These are phyloP conservation scores for Colletotrichum somersetense DNA, from an alignment of 2,329 filamentous ascomycete species.

Conservation along the genomic window DNA sequence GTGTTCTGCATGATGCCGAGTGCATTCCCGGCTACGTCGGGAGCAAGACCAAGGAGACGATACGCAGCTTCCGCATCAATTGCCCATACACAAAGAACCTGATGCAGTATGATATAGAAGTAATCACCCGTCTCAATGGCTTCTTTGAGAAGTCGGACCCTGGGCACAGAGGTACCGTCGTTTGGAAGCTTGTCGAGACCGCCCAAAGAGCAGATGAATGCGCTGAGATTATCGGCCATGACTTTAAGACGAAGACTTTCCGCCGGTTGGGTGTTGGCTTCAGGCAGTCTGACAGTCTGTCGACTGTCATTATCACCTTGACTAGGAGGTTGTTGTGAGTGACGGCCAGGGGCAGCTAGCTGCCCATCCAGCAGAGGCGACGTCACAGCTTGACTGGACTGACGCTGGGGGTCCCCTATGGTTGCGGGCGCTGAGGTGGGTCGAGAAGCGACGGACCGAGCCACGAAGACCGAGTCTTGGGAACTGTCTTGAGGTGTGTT, in stretches of 20 bases:
- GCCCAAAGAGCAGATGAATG: slow-evolving; percentile 3
- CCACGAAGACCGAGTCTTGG: background rate
- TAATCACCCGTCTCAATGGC: slow-evolving; percentile 69
- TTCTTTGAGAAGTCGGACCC: slow-evolving; percentile 67
- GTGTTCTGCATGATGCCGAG: slow-evolving; percentile 53
- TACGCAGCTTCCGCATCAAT: slow-evolving; percentile 52
- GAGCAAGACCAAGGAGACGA: slow-evolving; percentile 30
- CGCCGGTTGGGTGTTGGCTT: too few species aligned
- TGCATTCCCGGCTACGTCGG: slow-evolving; percentile 47
- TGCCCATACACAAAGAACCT: slow-evolving; percentile 72
- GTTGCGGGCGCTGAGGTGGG: background rate
- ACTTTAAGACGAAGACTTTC: slow-evolving; percentile 6
- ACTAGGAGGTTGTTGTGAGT: background rate
- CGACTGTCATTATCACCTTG: background rate
- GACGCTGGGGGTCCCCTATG: background rate
- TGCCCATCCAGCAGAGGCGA: background rate
- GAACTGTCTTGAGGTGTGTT: background rate
- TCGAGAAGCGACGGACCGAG: background rate
- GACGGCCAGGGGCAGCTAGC: background rate
- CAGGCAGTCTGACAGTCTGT: background rate
- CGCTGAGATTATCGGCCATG: slow-evolving; percentile 19
- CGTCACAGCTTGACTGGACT: background rate
- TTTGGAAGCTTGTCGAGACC: slow-evolving; percentile 3
- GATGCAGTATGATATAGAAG: slow-evolving; percentile 75
- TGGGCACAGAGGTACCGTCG: slow-evolving; percentile 46